Evolutionary conservation across 345 rosid species (phyloP), one percentile per base, ranked within the genome.

Genomic region (Citrus unshiu): DNA sequence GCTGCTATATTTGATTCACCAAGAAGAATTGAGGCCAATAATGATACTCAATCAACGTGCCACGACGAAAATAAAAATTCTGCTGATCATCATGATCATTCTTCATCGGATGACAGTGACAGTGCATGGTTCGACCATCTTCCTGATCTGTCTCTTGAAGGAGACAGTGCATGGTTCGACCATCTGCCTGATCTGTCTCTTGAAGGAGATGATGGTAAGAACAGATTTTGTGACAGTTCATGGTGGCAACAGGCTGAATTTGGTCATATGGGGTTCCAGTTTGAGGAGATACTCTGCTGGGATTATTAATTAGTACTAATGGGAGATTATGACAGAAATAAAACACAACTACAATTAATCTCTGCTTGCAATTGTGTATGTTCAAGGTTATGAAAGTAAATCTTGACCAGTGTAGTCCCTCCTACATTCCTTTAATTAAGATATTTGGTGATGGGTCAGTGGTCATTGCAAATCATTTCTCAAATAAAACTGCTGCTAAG

Each of bases 111-210:
- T 7, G 29, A 29, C 10, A 10, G 21, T 8, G 68, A 74, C 0
- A 6, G 22, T 25, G 34, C 66, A 39, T 74, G 66, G 68, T 61
- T 74, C 61, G 58, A 46, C 10, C 51, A 60, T 37, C 77, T 74
- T 60, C 77, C 77, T 25, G 77, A 74, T 60, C 68, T 74, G 24
- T 39, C 27, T 57, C 24, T 25, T 4, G 57, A 74, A 39, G 57
- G 25, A 39, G 68, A 74, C 1, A 6, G 22, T 39, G 34, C 66
- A 39, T 74, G 66, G 68, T 61, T 74, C 61, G 68, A 46, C 10
- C 51, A 60, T 59, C 77, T 74, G 9, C 77, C 77, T 25, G 77
- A 74, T 60, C 68, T 74, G 24, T 39, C 27, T 57, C 24, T 39
- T 4, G 57, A 74, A 39, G 57, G 25, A 39, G 18, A 27, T 24